Conservation (phyloP, 148 eudicot genomes). For the Spergularia marina region DNA sequence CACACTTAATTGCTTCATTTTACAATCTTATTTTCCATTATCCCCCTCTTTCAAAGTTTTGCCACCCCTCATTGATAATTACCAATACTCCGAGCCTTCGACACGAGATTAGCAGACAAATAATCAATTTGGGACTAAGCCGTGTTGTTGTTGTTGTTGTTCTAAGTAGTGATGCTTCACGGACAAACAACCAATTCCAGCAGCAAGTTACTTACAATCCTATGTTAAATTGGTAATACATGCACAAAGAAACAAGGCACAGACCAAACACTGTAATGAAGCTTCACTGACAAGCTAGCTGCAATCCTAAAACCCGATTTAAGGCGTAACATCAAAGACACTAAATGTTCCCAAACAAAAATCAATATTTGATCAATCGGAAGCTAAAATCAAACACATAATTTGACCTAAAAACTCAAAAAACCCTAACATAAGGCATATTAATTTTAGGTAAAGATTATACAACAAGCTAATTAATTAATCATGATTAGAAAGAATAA, state of each 20-base stretch:
- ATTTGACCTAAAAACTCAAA: background rate
- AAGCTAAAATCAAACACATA: background rate
- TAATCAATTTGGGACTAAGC: background rate
- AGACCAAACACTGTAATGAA: too few species aligned
- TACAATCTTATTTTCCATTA: too few species aligned
- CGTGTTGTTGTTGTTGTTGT: background rate
- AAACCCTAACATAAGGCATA: background rate
- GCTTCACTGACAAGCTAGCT: background rate
- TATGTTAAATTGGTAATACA: background rate
- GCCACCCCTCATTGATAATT: too few species aligned
- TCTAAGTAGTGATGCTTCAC: background rate
- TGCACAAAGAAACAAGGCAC: too few species aligned
- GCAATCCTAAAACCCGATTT: background rate
- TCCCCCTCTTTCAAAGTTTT: too few species aligned
- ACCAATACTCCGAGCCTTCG: too few species aligned
- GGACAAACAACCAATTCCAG: background rate
- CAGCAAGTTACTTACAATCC: background rate
- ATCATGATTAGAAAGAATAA: background rate
- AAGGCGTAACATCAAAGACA: background rate
- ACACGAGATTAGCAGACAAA: too few species aligned
- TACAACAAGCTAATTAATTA: background rate
- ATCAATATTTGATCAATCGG: background rate
- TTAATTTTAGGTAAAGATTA: background rate
- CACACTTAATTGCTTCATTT: too few species aligned
- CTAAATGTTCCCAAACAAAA: background rate